Percentiles rank a stretch among this genome's conserved stretches.
These are phyloP conservation scores for Thelonectria discophora DNA, from an alignment of 2,329 filamentous ascomycete genomes.

Conservation along the genomic window DNA sequence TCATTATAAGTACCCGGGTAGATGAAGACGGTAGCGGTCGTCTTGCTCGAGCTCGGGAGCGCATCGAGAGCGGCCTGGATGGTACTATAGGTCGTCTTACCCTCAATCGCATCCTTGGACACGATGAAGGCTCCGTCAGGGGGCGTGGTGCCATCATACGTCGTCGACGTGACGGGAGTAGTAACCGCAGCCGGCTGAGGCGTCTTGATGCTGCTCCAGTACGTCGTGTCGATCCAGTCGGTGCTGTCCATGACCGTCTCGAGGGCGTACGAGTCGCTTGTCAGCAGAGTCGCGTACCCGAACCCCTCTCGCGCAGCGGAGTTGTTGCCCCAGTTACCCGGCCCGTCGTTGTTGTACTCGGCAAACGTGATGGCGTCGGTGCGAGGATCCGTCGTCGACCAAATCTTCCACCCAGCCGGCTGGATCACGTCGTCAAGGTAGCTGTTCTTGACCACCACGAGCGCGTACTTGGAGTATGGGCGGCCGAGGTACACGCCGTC, in stretches of 20 bases:
- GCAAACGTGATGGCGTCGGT: conserved; percentile 65
- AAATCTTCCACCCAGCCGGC: conserved; percentile 54
- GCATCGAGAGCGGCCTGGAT: conserved; percentile 42
- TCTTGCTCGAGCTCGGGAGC: conserved; percentile 30
- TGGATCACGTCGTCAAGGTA: conserved; percentile 50
- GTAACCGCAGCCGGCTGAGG: conserved; percentile 26
- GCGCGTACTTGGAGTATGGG: conserved; percentile 55
- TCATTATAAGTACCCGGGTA: conserved; percentile 65
- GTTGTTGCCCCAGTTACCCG: conserved; percentile 40
- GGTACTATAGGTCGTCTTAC: conserved; percentile 38
- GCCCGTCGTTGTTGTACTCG: conserved; percentile 68
- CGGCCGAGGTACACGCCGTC: conserved; percentile 56
- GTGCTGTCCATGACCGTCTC: conserved; percentile 34
- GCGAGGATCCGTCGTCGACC: conserved; percentile 63
- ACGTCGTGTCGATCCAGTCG: conserved; percentile 38
- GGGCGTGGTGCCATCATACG: conserved; percentile 51
- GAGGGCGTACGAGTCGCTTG: conserved; percentile 31
- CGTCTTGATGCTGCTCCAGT: conserved; percentile 36
- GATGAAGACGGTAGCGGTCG: conserved; percentile 47
- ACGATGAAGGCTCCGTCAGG: conserved; percentile 53
- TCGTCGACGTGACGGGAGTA: conserved; percentile 38
- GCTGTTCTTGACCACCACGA: conserved; percentile 59
- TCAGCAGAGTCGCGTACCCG: conserved; percentile 34
- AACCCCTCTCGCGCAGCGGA: conserved; percentile 28
- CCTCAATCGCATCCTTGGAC: conserved; percentile 40